Percentiles rank a stretch among this genome's conserved stretches.
These are phyloP conservation scores for Coemansia sp. DNA, from an alignment of 192 early-diverging fungal genomes.

Conservation along the genomic window DNA sequence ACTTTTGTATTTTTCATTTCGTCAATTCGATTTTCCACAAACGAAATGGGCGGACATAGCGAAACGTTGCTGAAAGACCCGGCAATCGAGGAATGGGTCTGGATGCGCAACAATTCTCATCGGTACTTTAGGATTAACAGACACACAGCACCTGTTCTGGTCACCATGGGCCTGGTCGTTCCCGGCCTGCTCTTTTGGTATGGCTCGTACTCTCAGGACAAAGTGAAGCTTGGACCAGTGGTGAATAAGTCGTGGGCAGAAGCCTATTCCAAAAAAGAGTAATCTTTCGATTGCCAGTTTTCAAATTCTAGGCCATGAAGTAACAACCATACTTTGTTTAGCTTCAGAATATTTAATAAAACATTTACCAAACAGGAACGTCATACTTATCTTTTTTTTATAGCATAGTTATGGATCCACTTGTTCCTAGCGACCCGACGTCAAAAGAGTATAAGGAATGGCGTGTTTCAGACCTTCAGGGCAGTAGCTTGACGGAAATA, in stretches of 20 bases:
- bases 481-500: constrained; percentile 47
- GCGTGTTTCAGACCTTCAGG: constrained; percentile 44
- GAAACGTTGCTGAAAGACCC: constrained; percentile 50
- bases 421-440: constrained; percentile 30
- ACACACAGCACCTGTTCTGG: constrained; percentile 40
- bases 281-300: background rate
- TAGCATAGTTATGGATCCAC: background rate
- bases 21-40: background rate
- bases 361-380: background rate
- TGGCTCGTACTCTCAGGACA: constrained; percentile 28
- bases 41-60: constrained; percentile 47
- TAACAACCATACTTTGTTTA: background rate
- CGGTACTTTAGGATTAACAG: constrained; percentile 53
- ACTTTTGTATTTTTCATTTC: too few relatives aligned
- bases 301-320: background rate
- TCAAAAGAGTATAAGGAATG: constrained; percentile 53
- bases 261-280: constrained; percentile 34
- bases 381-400: background rate
- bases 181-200: constrained; percentile 27
- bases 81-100: constrained; percentile 54
- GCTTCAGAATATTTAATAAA: background rate
- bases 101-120: constrained; percentile 54
- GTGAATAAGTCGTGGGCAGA: constrained; percentile 48
- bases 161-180: constrained; percentile 40
- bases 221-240: constrained; percentile 26